Percentiles rank a stretch among this genome's conserved stretches.
Evolutionary conservation across 1,139 yeast genomes (phyloP).

Genomic region (Maudiozyma humilis): DNA sequence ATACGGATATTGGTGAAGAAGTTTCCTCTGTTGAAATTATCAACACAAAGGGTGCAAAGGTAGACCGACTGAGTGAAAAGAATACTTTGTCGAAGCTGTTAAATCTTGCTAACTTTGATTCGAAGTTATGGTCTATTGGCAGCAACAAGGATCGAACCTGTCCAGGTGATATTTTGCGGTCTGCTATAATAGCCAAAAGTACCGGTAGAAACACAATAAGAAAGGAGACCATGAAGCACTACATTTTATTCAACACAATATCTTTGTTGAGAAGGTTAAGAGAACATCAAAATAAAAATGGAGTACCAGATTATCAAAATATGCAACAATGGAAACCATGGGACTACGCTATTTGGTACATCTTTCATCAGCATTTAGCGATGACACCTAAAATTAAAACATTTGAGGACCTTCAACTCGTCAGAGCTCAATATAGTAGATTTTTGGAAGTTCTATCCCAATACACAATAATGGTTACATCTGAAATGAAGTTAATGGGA

Average conservation of each 20-base stretch:
- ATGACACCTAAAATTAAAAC: background rate
- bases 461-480: slow-evolving; percentile 13
- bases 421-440: slow-evolving; percentile 14
- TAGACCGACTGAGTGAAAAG: background rate
- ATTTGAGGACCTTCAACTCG: slow-evolving; percentile 9
- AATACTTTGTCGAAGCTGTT: slow-evolving; percentile 7
- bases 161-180: slow-evolving; percentile 22
- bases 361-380: slow-evolving; percentile 3
- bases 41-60: too few species aligned
- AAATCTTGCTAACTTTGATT: slow-evolving; percentile 5
- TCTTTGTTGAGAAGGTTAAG: slow-evolving; percentile 10
- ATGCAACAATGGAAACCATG: slow-evolving; percentile 12
- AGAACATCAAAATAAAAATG: background rate
- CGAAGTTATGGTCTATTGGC: slow-evolving; percentile 12
- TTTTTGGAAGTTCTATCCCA: slow-evolving; percentile 14
- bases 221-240: slow-evolving; percentile 18
- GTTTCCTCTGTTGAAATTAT: too few species aligned
- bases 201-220: slow-evolving; percentile 10
- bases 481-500: slow-evolving; percentile 16
- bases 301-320: background rate
- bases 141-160: slow-evolving; percentile 9
- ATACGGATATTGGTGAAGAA: too few species aligned
- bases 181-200: slow-evolving; percentile 13
- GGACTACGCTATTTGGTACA: slow-evolving; percentile 16
- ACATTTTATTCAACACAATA: slow-evolving; percentile 14